A percentile compares a stretch with the other conserved stretches of the same genome.
Evolutionary conservation across 768 basidiomycete species (phyloP).

Genomic region (Clitopilus hobsonii): DNA sequence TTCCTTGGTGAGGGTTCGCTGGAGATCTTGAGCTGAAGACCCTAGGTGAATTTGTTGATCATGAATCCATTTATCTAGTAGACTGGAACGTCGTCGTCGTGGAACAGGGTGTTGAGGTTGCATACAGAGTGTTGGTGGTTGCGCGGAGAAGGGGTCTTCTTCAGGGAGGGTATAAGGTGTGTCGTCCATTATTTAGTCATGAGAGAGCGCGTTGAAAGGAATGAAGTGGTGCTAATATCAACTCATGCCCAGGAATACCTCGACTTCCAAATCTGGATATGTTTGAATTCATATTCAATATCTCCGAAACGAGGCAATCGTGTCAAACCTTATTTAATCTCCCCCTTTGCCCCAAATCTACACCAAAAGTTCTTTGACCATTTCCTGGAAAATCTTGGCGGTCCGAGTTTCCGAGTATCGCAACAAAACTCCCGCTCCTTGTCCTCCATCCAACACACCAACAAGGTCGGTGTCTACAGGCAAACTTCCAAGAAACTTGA

Average conservation of each 20-base stretch:
- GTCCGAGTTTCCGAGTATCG: slow-evolving; percentile 68
- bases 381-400: slow-evolving; percentile 58
- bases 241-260: slow-evolving; percentile 3
- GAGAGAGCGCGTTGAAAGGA: slow-evolving; percentile 1
- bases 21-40: slow-evolving; percentile 8
- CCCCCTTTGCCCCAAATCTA: slow-evolving; percentile 4
- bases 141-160: slow-evolving; percentile 46
- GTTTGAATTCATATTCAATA: neutral
- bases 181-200: slow-evolving; percentile 27
- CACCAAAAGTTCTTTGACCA: slow-evolving; percentile 42
- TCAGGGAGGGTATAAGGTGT: slow-evolving; percentile 44
- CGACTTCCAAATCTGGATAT: neutral
- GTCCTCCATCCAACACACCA: slow-evolving; percentile 69
- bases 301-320: neutral
- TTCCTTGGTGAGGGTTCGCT: slow-evolving; percentile 6
- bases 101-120: slow-evolving; percentile 18
- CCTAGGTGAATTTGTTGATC: slow-evolving; percentile 34
- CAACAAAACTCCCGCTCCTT: slow-evolving; percentile 36
- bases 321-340: slow-evolving; percentile 5
- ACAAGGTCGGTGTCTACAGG: slow-evolving; percentile 94
- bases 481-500: slow-evolving; percentile 80
- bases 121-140: slow-evolving; percentile 17
- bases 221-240: neutral
- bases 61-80: slow-evolving; percentile 51
- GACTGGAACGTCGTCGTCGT: slow-evolving; percentile 40